Conservation (phyloP, 2,329 filamentous ascomycete genomes). For the Alternaria hordeiaustralica region DNA sequence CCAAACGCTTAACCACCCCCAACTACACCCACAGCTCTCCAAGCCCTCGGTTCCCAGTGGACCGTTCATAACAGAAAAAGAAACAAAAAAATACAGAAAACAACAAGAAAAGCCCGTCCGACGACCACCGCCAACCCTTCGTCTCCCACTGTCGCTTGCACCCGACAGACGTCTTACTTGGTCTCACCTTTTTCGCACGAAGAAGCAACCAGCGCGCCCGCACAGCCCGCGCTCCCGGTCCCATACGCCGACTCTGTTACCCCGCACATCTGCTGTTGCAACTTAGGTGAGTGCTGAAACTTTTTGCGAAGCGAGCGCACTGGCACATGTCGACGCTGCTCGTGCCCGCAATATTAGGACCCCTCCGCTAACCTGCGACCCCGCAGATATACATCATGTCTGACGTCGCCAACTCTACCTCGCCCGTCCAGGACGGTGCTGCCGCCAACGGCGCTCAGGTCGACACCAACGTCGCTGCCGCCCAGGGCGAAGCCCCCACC, state of each 20-base stretch:
- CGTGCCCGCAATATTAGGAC: constrained; percentile 33
- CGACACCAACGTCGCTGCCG: constrained; percentile 74
- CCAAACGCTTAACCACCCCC: constrained; percentile 30
- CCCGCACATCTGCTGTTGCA: constrained; percentile 29
- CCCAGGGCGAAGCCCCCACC: constrained; percentile 71
- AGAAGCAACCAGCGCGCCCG: constrained; percentile 27
- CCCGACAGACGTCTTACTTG: constrained; percentile 31
- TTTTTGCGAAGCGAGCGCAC: constrained; percentile 43
- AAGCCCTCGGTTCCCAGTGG: constrained; percentile 40
- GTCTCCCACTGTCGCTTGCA: constrained; percentile 38
- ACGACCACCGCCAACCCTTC: constrained; percentile 38
- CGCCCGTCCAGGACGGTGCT: constrained; percentile 72
- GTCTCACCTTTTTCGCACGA: constrained; percentile 25
- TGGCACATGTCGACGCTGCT: constrained; percentile 35
- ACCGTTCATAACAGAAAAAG: constrained; percentile 47
- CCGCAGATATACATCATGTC: constrained; percentile 45
- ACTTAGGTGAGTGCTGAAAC: constrained; percentile 36
- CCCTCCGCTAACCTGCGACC: constrained; percentile 28
- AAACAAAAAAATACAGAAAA: constrained; percentile 51
- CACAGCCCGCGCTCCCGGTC: constrained; percentile 29
- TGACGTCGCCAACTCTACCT: constrained; percentile 56
- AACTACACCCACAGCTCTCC: constrained; percentile 35
- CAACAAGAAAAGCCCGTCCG: constrained; percentile 40
- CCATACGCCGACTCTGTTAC: constrained; percentile 20
- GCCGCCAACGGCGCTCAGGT: constrained; percentile 68